Base-by-base conservation (phyloP, 371 early-diverging fungal species). In the Synchytrium microbalum region DNA sequence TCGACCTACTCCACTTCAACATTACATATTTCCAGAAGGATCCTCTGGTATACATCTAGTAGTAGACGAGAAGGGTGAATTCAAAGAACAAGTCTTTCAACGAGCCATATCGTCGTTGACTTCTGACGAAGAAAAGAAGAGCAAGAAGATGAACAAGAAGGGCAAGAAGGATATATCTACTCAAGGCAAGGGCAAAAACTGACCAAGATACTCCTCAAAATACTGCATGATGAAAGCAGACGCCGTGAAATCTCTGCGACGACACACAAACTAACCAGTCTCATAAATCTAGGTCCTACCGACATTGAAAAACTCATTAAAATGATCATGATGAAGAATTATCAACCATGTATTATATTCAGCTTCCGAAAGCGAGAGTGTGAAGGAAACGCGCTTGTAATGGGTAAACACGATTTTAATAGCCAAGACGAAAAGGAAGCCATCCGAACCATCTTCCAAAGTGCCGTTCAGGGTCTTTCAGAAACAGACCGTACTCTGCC, bases 301-400 rank as follows among this genome's bases (percentile, higher is more conserved):
- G 96, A 96, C 75, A 86, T 96, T 25, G 89, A 84, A 77, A 92
- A 94, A 78, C 91, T 98, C 56, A 87, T 98, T 72, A 88, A 89
- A 66, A 93, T 95, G 95, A 87, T 96, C 65, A 88, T 92, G 88
- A 70, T 79, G 66, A 92, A 90, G 64, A 91, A 92, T 75, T 95
- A 92, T 67, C 91, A 96, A 60, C 99, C 99, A 5, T 95, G 95
- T n/a, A 99, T 99, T 69, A 93, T 99, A 0, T 99, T 99, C 78
- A 88, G 92, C 71, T 99, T 99, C 74, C 85, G 90, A 23, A 97
- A 98, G 73, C 84, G 90, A 54, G 98, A 99, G 69, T 99, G 99
- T 79, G 99, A 99, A 78, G 69, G 76, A 1, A 86, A 93, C 74
- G 99, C 99, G 0, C 72, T 93, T 62, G 86, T 90, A 67, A 84